Base-by-base conservation (phyloP, 164 flowering plant genomes). In the Kingdonia uniflora region DNA sequence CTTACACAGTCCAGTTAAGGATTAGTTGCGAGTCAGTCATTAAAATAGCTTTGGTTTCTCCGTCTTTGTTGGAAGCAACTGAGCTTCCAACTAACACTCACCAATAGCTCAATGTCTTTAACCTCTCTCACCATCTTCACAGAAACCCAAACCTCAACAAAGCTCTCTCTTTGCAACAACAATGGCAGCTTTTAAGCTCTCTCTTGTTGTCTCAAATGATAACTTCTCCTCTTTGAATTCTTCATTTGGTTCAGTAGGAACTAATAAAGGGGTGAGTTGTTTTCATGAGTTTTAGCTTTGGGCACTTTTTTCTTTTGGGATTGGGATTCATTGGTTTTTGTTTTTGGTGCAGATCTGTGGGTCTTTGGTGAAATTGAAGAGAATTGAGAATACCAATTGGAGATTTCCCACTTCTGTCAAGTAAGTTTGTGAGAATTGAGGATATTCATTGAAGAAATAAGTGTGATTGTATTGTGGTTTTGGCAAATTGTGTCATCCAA, bases 341-440 rank as follows among this genome's bases (percentile, higher is more conserved):
- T 5, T 14, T 1, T 49, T 26, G 17, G 25, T 49, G 67, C 71
- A 82, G 84, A 65, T 80, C 72, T 64, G 52, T 70, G 67, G 65
- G 35, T 54, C 50, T 42, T 61, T 41, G 54, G 22, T 51, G 65
- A 74, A 68, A 52, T 41, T 52, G 29, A 46, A 58, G 16, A 65
- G 58, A 63, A 49, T 42, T 55, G 71, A 70, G 53, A 60, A 60
- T 40, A 60, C 65, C 72, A 73, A 63, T 52, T 55, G 70, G 24
- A 68, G 70, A 66, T 48, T 66, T 11, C 24, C 35, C 55, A 50
- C 53, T 59, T 60, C 54, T 42, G 51, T 37, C 53, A 71, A 68
- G 84, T 78, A 65, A 58, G 66, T 68, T n/a, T 14, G 12, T 20
- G n/a, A n/a, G 40, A 24, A 57, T 20, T 42, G 38, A 10, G 11